These are phyloP conservation scores for Coemansia sp. DNA, from an alignment of 192 early-diverging fungal genomes.

Conservation along the genomic window DNA sequence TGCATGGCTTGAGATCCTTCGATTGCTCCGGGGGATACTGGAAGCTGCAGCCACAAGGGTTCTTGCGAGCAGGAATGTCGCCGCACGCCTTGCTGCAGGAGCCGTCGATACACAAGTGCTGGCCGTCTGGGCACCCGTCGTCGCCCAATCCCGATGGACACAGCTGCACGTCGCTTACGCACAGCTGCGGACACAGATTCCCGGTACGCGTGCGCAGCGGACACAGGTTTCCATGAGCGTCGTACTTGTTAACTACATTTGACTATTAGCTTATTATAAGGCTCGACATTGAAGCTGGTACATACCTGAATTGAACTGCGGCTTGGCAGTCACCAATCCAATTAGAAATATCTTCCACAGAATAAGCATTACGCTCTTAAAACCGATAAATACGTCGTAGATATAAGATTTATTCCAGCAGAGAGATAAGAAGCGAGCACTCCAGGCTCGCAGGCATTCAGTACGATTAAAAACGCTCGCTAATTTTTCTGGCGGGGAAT, in stretches of 20 bases:
- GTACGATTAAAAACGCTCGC: no score
- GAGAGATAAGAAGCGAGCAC: no score
- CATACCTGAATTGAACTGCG: conserved; percentile 29
- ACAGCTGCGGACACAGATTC: conserved; percentile 53
- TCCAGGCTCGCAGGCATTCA: no score
- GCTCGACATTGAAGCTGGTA: no score
- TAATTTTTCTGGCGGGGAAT: no score
- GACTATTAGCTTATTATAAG: not conserved
- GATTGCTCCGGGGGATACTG: conserved; percentile 27
- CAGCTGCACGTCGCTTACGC: conserved; percentile 45
- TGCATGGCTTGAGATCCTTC: conserved; percentile 33
- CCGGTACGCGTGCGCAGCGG: conserved; percentile 44
- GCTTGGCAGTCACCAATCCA: conserved; percentile 11
- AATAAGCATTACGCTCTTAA: not conserved
- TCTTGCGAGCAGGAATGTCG: conserved; percentile 29
- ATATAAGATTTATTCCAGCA: no score
- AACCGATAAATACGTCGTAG: no score
- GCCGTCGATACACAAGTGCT: conserved; percentile 55
- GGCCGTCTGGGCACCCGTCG: conserved; percentile 41
- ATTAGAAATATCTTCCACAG: not conserved
- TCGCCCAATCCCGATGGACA: conserved; percentile 43
- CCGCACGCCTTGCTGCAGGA: conserved; percentile 44
- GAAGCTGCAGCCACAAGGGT: conserved; percentile 49
- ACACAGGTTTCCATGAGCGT: conserved; percentile 44
- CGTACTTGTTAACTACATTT: conserved; percentile 54